phyloP scores from a whole-genome alignment of 75 land plant genomes.

The Azolla pinnata region DNA sequence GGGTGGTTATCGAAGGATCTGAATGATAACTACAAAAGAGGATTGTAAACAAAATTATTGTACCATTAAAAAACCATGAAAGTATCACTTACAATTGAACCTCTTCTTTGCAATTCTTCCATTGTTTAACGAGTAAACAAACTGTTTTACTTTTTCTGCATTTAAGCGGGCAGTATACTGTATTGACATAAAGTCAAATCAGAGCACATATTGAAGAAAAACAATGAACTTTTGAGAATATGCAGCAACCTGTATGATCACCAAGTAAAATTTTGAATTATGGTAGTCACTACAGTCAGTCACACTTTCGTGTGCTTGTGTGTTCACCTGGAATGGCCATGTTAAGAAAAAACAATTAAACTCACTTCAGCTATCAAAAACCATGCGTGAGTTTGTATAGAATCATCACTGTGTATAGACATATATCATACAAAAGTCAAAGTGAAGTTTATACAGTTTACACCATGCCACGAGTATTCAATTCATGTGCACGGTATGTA shows the following conservation, averaged over 20 bases:
- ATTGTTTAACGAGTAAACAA: conserved; percentile 63
- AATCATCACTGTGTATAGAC: too few species aligned
- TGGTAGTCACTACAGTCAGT: conserved; percentile 76
- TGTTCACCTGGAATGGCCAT: conserved; percentile 77
- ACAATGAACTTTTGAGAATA: background rate
- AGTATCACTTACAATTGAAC: conserved; percentile 66
- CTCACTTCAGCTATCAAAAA: too few species aligned
- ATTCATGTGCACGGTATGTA: too few species aligned
- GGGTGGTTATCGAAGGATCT: too few species aligned
- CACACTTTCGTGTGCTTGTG: conserved; percentile 63
- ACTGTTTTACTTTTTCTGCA: conserved; percentile 77
- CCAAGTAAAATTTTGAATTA: conserved; percentile 81
- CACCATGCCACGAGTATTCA: too few species aligned
- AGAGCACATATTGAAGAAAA: conserved; percentile 3
- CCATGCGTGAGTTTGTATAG: too few species aligned
- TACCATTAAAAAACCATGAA: background rate
- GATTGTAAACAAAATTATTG: too few species aligned
- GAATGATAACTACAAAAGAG: too few species aligned
- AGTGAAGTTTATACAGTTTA: too few species aligned
- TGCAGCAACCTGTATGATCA: conserved; percentile 71
- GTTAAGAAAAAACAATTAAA: too few species aligned
- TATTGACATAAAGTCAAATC: conserved; percentile 9
- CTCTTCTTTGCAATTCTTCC: conserved; percentile 87
- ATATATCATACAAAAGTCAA: too few species aligned
- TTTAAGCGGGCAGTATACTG: conserved; percentile 85